Conservation (phyloP, 2,329 filamentous ascomycete genomes). For the Exophiala spinifera region DNA sequence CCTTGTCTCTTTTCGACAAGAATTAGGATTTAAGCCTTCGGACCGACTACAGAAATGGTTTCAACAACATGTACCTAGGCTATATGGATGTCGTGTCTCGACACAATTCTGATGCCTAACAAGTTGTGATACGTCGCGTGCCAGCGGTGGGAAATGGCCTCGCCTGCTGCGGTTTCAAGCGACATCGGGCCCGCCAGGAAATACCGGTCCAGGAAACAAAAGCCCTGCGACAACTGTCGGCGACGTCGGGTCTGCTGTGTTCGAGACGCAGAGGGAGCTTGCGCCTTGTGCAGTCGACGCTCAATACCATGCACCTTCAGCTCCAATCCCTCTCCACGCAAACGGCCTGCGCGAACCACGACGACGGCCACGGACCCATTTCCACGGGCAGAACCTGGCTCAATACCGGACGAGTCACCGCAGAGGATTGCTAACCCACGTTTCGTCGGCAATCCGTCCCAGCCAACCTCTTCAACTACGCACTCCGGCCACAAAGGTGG, state of each 20-base stretch:
- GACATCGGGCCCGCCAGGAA: constrained; percentile 12
- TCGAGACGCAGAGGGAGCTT: constrained; percentile 15
- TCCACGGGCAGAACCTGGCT: not conserved
- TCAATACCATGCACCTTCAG: constrained; percentile 21
- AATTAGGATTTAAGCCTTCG: too few relatives aligned
- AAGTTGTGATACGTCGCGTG: not conserved
- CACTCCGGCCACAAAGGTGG: not conserved
- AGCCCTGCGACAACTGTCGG: constrained; percentile 17
- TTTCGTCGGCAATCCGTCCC: not conserved
- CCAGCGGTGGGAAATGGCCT: not conserved
- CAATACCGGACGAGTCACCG: not conserved
- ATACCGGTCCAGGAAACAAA: constrained; percentile 19
- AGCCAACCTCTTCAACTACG: not conserved
- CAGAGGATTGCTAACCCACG: not conserved
- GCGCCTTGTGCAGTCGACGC: constrained; percentile 17
- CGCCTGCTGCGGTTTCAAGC: not conserved
- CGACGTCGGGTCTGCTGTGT: constrained; percentile 18
- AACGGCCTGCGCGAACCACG: constrained; percentile 4
- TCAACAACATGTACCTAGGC: too few relatives aligned
- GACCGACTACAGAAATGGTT: too few relatives aligned
- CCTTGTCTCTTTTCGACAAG: too few relatives aligned
- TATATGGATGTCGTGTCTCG: too few relatives aligned
- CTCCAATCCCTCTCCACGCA: constrained; percentile 15
- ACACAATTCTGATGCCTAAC: too few relatives aligned
- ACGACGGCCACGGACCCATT: not conserved